Percentiles rank a stretch among this genome's conserved stretches.
Conservation (phyloP, 169 alveolate genomes). For the Perkinsus olseni region DNA sequence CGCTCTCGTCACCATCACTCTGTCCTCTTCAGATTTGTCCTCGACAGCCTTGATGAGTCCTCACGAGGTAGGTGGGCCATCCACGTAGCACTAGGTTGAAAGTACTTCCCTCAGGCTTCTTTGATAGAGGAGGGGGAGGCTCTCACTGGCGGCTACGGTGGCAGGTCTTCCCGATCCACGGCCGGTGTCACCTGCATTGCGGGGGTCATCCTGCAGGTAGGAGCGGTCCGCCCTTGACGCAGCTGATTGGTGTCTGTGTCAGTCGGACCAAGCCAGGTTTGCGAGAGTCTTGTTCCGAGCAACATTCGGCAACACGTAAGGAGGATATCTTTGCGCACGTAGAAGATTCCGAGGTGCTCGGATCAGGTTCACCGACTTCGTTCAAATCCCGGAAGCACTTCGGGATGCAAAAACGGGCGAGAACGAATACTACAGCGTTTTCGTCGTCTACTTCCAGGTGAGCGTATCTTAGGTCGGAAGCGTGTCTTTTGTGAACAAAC, state of each 20-base stretch:
- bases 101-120: not conserved
- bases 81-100: not conserved
- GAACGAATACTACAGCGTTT: slow-evolving; percentile 65
- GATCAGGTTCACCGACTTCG: slow-evolving; percentile 60
- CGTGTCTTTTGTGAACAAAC: slow-evolving; percentile 28
- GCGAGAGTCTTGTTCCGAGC: slow-evolving; percentile 89
- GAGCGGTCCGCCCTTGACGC: not conserved
- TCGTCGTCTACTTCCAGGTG: slow-evolving; percentile 69
- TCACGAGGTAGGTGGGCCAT: not conserved
- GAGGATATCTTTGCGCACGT: not conserved
- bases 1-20: too few relatives aligned
- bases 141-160: not conserved
- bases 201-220: slow-evolving; percentile 77
- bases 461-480: not conserved
- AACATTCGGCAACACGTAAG: slow-evolving; percentile 88
- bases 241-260: not conserved
- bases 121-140: not conserved
- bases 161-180: slow-evolving; percentile 21
- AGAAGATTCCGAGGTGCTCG: not conserved
- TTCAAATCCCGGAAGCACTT: slow-evolving; percentile 57
- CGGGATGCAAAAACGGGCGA: not conserved
- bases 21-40: not conserved
- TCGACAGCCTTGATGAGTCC: not conserved
- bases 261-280: slow-evolving; percentile 73
- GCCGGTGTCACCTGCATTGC: slow-evolving; percentile 39